phyloP scores from a whole-genome alignment of 768 basidiomycete species.

The Sarcodon aspratus region DNA sequence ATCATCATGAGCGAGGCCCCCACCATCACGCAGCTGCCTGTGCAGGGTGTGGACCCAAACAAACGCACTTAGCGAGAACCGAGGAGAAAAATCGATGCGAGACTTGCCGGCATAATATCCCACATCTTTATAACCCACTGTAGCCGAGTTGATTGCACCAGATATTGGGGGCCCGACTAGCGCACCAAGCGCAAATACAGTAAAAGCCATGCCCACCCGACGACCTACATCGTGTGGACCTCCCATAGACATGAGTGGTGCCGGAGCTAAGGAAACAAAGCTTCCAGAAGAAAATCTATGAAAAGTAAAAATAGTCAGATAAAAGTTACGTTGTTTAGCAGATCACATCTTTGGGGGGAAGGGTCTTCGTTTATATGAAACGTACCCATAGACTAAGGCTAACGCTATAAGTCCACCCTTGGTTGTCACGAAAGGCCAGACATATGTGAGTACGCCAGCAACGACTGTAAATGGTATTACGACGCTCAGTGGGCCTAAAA shows the following conservation, averaged over 20 bases:
- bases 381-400: slow-evolving; percentile 54
- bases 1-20: neutral
- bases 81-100: neutral
- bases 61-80: neutral
- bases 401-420: slow-evolving; percentile 37
- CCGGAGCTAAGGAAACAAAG: slow-evolving; percentile 42
- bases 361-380: neutral
- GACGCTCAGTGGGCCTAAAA: slow-evolving; percentile 61
- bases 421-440: slow-evolving; percentile 55
- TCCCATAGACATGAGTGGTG: slow-evolving; percentile 54
- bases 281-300: slow-evolving; percentile 49
- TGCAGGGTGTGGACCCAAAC: neutral
- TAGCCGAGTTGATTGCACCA: slow-evolving; percentile 47
- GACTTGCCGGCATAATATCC: slow-evolving; percentile 40
- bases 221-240: slow-evolving; percentile 49
- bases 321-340: neutral
- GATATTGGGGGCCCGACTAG: slow-evolving; percentile 65
- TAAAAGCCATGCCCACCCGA: slow-evolving; percentile 54
- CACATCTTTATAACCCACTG: slow-evolving; percentile 40
- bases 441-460: slow-evolving; percentile 48
- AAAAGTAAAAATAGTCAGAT: neutral
- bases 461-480: slow-evolving; percentile 52
- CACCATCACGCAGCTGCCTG: neutral
- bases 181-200: slow-evolving; percentile 47
- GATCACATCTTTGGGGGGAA: neutral